A percentile compares a stretch with the other conserved stretches of the same genome.
phyloP scores from a whole-genome alignment of 495 filamentous ascomycete genomes.

The Letharia lupina region DNA sequence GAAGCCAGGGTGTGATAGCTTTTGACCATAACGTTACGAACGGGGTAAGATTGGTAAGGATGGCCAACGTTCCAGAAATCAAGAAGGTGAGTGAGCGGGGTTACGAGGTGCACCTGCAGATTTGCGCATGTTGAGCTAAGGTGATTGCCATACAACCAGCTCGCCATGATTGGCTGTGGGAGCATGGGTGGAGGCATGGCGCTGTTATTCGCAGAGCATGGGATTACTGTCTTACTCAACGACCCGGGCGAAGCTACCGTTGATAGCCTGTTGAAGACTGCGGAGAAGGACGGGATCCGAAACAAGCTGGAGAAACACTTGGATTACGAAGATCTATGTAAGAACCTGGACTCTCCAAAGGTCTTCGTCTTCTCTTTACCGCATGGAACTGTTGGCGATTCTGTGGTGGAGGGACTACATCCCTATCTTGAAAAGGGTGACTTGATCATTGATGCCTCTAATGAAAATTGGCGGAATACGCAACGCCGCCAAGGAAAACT shows the following conservation, averaged over 20 bases:
- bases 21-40: too few species aligned
- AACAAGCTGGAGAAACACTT: constrained; percentile 32
- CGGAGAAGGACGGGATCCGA: constrained; percentile 30
- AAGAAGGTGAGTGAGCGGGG: constrained; percentile 2
- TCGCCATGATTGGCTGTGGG: constrained; percentile 11
- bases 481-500: constrained; percentile 54
- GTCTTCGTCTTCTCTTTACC: constrained; percentile 61
- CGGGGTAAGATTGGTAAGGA: too few species aligned
- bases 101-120: background rate
- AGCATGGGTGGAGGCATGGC: constrained; percentile 37
- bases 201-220: constrained; percentile 55
- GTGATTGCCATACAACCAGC: background rate
- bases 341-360: constrained; percentile 34
- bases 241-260: constrained; percentile 47
- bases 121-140: background rate
- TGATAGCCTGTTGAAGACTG: constrained; percentile 33
- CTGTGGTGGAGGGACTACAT: constrained; percentile 50
- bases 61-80: constrained; percentile 11
- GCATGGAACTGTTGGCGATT: constrained; percentile 60
- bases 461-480: constrained; percentile 63
- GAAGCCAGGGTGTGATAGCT: too few species aligned
- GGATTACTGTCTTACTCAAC: constrained; percentile 46
- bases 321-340: constrained; percentile 35
- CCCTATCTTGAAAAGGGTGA: constrained; percentile 52
- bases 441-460: constrained; percentile 64